Percentiles rank a stretch among this genome's conserved stretches.
Conservation (phyloP, 768 basidiomycete genomes). For the Rhizopogon vulgaris region DNA sequence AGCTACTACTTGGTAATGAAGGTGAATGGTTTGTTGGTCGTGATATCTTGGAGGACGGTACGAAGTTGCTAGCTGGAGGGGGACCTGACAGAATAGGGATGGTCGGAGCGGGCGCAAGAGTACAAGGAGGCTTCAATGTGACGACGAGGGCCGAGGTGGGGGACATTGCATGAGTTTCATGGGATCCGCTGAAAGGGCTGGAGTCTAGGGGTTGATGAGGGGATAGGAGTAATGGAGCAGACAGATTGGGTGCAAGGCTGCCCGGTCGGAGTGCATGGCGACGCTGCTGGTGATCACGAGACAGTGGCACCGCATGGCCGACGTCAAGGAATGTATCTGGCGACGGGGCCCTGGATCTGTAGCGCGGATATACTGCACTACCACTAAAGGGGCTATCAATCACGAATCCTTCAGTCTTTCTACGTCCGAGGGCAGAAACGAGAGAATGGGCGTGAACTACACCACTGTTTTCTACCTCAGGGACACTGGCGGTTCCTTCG, state of each 20-base stretch:
- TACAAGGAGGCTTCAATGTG: not conserved
- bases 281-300: not conserved
- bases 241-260: not conserved
- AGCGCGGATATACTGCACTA: not conserved
- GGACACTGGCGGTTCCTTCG: not conserved
- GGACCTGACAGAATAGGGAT: not conserved
- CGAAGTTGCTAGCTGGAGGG: not conserved
- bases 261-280: not conserved
- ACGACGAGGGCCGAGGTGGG: not conserved
- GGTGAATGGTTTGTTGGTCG: not conserved
- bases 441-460: not conserved
- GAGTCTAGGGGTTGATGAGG: not conserved
- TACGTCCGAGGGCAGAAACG: not conserved
- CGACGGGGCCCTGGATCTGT: not conserved
- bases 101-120: not conserved
- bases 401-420: not conserved
- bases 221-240: not conserved
- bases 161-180: not conserved
- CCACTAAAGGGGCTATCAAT: no score
- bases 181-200: no score
- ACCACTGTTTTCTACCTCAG: not conserved
- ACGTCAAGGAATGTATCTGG: not conserved
- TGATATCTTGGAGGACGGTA: not conserved
- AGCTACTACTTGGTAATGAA: not conserved
- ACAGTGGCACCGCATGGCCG: not conserved